A percentile compares a stretch with the other conserved stretches of the same genome.
Conservation (phyloP, 1,139 yeast genomes). For the Nakaseomyces delphensis region DNA sequence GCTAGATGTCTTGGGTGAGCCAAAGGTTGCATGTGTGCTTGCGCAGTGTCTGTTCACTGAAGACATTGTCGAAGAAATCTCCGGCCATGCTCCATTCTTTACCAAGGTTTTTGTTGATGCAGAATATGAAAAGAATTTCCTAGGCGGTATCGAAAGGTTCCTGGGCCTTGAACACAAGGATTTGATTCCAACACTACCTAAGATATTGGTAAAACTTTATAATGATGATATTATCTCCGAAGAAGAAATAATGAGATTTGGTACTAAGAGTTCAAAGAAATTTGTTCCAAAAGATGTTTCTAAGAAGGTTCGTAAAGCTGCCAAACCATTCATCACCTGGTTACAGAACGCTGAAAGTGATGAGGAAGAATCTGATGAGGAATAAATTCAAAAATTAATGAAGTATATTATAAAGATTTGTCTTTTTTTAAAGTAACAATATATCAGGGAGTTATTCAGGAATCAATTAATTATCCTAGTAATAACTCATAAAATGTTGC, state of each 20-base stretch:
- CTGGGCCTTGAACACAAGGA: constrained; percentile 75
- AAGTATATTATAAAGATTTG: constrained; percentile 3
- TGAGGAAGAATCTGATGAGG: constrained; percentile 37
- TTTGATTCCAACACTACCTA: constrained; percentile 68
- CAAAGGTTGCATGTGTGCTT: constrained; percentile 79
- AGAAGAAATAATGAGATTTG: constrained; percentile 76
- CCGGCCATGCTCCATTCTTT: constrained; percentile 72
- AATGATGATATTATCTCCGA: constrained; percentile 79
- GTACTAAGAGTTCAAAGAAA: constrained; percentile 85
- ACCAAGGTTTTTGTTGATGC: constrained; percentile 60
- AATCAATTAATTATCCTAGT: too few relatives aligned
- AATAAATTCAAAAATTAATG: neutral
- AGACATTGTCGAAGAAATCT: constrained; percentile 63
- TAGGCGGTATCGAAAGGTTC: constrained; percentile 94
- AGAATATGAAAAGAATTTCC: constrained; percentile 73
- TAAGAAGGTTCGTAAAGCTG: constrained; percentile 92
- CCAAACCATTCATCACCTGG: constrained; percentile 93
- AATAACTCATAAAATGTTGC: too few relatives aligned
- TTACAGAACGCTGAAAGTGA: constrained; percentile 82
- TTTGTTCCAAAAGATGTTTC: constrained; percentile 87
- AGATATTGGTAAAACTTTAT: constrained; percentile 71
- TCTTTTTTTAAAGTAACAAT: neutral
- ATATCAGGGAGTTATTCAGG: neutral
- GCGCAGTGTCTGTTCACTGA: constrained; percentile 86
- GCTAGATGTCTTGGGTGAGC: constrained; percentile 60